Evolutionary conservation across 2,329 filamentous ascomycete species (phyloP), one percentile per base, ranked within the genome.

Genomic region (Diaporthe velutina): DNA sequence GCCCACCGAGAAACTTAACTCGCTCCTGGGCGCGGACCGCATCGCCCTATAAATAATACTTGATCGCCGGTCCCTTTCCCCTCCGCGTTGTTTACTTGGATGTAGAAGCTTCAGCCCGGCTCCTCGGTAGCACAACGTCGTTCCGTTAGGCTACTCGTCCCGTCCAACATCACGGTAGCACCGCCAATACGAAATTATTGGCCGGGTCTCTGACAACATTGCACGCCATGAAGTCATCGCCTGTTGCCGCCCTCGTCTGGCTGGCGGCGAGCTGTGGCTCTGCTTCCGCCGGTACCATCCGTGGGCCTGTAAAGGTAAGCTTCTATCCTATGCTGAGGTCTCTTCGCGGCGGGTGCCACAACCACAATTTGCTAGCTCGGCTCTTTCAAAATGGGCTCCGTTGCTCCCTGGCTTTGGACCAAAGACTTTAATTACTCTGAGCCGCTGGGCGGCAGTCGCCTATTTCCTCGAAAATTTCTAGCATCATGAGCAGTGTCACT

Each of bases 201-300:
- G 48, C 28, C 48, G n/a, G 42, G 19, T 54, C 42, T 40, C 35
- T 52, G 57, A 42, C 33, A 48, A 45, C 50, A 54, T 73, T 42
- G 35, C 70, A 74, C 73, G 48, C 70, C 75, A 82, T 82, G 80
- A 81, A 77, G 75, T 66, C 75, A 70, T 61, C 72, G 60, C 70
- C 73, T 54, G 68, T 74, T 55, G 38, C 75, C 67, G 77, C 74
- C 66, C 76, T 80, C 70, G 76, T 77, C 73, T 74, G 79, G 58
- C 73, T 81, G 71, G 78, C 64, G 64, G 64, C 77, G 58, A 75
- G 75, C 76, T 72, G 78, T 71, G 76, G 74, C 67, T 76, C 78
- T 55, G 78, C 73, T 57, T 71, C 74, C 64, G 79, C 78, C 50
- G 28, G 52, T 17, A 52, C 64, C 35, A 61, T 48, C 50, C 73